These are phyloP conservation scores for Aspergillus sp. DNA, from an alignment of 2,329 filamentous ascomycete species.

Conservation along the genomic window DNA sequence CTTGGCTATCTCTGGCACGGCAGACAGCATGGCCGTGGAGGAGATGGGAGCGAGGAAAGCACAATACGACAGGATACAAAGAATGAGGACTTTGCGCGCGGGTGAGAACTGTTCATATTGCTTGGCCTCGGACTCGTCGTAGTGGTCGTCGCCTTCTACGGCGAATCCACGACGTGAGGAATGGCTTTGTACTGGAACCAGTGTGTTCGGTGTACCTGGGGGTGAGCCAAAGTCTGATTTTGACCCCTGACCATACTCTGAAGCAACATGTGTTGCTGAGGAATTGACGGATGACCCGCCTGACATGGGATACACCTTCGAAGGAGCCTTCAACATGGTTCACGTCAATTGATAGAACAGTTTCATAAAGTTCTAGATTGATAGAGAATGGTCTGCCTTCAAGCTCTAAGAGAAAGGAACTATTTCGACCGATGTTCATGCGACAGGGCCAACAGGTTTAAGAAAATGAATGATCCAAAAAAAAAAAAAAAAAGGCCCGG, in stretches of 20 bases:
- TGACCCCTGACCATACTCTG: conserved; percentile 8
- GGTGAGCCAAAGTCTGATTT: conserved; percentile 15
- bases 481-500: too few species aligned
- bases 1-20: conserved; percentile 69
- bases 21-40: conserved; percentile 70
- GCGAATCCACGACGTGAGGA: conserved; percentile 32
- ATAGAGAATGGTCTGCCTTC: not conserved
- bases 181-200: conserved; percentile 34
- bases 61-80: conserved; percentile 69
- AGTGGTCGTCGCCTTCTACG: conserved; percentile 26
- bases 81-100: conserved; percentile 65
- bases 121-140: conserved; percentile 48
- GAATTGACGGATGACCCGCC: conserved; percentile 12
- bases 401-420: not conserved
- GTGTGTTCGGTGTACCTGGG: conserved; percentile 19
- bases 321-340: conserved; percentile 6
- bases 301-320: conserved; percentile 3
- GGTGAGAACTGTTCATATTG: conserved; percentile 65
- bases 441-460: not conserved
- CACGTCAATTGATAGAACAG: not conserved
- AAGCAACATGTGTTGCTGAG: conserved; percentile 11
- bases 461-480: not conserved
- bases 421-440: not conserved
- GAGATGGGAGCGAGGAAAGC: conserved; percentile 74
- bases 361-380: not conserved